Evolutionary conservation across 495 filamentous ascomycete species (phyloP), one percentile per base, ranked within the genome.

Genomic region (Penicillium soppii): DNA sequence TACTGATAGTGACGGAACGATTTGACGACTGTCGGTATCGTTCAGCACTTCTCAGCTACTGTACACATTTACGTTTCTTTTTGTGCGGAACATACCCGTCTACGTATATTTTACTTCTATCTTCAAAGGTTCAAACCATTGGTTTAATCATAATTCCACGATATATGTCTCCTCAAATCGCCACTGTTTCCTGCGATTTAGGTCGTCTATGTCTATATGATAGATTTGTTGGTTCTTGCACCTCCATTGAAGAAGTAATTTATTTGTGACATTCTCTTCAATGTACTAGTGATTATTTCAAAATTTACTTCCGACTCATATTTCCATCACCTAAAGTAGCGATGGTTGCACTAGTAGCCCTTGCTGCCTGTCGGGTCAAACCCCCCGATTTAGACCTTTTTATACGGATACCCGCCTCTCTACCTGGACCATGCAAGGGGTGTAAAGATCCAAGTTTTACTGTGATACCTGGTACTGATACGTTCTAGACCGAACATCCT

Each of bases 121-220:
- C 37, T 50, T 49, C 27, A 17, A 48, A 49, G 32, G 48, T 40
- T 27, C n/a, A 25, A 30, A 49, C 39, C 36, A 29, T 37, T 48
- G 12, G 37, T 43, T 50, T 57, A 47, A 57, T 45, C 43, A 44
- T 60, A 57, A 60, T 60, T 30, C 53, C 37, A 56, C 50, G 57
- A 60, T 57, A 46, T 46, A 58, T 26, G 55, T 45, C 46, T 23
- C 4, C n/a, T 32, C 15, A 16, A 35, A 23, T 36, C 12, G 15
- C 27, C 7, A 13, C 10, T 15, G 16, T 10, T 22, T 36, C 4
- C n/a, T 8, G 8, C 9, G 8, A 7, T 19, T 32, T 12, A 10
- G 30, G 43, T 21, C 23, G 8, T 46, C 27, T 7, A 17, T 36
- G 30, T 46, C 16, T 22, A 16, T 17, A 46, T 25, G 20, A 27